phyloP scores from a whole-genome alignment of 768 basidiomycete genomes.

The Rhodotorula babjevae region DNA sequence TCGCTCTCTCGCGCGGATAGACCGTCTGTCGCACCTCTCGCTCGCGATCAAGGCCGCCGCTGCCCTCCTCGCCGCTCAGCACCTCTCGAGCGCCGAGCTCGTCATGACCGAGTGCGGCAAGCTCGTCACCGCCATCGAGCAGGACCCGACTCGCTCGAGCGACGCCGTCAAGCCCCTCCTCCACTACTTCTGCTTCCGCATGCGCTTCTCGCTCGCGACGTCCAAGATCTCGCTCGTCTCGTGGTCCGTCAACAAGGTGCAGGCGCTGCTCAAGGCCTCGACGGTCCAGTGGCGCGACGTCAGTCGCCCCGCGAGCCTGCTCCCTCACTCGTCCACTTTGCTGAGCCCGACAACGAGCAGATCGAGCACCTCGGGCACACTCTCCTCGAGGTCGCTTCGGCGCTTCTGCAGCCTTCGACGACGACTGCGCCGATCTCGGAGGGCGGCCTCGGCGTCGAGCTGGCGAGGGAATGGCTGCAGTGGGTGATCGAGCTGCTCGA shows the following conservation, averaged over 20 bases:
- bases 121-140: not conserved
- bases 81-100: not conserved
- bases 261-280: not conserved
- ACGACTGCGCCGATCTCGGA: not conserved
- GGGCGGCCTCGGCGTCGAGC: not conserved
- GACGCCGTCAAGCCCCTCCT: slow-evolving; percentile 1
- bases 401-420: not conserved
- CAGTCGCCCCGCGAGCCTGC: not conserved
- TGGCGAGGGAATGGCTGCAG: not conserved
- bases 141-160: not conserved
- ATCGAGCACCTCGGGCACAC: slow-evolving; percentile 2
- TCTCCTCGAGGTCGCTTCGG: not conserved
- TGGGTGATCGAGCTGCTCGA: slow-evolving; percentile 1
- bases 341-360: not conserved
- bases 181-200: slow-evolving; percentile 10
- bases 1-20: not conserved
- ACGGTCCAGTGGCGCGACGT: not conserved
- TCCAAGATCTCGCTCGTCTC: not conserved
- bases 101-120: not conserved
- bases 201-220: not conserved
- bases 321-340: too few relatives aligned
- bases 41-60: slow-evolving; percentile 1
- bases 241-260: slow-evolving; percentile 6
- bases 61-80: not conserved
- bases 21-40: slow-evolving; percentile 6